Evolutionary conservation across 2,329 filamentous ascomycete species (phyloP), one percentile per base, ranked within the genome.

Genomic region (Zymoseptoria pseudotritici): DNA sequence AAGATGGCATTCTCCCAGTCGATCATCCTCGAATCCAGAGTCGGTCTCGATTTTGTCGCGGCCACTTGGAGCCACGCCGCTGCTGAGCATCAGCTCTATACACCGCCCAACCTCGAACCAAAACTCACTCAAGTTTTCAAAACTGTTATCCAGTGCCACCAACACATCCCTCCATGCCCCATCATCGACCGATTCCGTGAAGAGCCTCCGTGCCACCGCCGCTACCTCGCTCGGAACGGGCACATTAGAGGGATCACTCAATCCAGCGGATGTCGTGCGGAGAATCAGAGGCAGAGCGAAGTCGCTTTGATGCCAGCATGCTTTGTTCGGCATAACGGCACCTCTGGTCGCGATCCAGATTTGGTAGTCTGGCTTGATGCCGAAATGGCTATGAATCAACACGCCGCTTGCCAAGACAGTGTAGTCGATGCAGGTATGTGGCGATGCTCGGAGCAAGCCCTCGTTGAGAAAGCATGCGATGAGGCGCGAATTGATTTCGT

Each of bases 1-100:
- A 59, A 31, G 31, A 59, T 24, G 31, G 58, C 53, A 13, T 59
- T 53, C 58, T 59, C 58, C 58, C 58, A 59, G 2, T 53, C 26
- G 50, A 42, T 42, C 36, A 42, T 42, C 36, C 36, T 42, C 20
- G 50, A 52, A 11, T 21, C 22, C 50, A 52, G 50, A 21, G 50
- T 21, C 20, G 50, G 50, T 11, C 20, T 21, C 50, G n/a, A n/a
- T 52, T n/a, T 52, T 10, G 20, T 26, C 20, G 20, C 50, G n/a
- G 20, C 50, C 50, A 21, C 10, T 13, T 26, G 50, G 50, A 52
- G 20, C 50, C 50, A 52, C n/a, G 50, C 50, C 20, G 50, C 50
- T 52, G 50, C 36, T 42, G 36, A 17, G 36, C 36, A 17, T 42
- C 17, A 42, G 36, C 36, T 42, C 36, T 19, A 52, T 8, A 26